Base-by-base conservation (phyloP, 768 basidiomycete species). In the Leucosporidium yakuticum region DNA sequence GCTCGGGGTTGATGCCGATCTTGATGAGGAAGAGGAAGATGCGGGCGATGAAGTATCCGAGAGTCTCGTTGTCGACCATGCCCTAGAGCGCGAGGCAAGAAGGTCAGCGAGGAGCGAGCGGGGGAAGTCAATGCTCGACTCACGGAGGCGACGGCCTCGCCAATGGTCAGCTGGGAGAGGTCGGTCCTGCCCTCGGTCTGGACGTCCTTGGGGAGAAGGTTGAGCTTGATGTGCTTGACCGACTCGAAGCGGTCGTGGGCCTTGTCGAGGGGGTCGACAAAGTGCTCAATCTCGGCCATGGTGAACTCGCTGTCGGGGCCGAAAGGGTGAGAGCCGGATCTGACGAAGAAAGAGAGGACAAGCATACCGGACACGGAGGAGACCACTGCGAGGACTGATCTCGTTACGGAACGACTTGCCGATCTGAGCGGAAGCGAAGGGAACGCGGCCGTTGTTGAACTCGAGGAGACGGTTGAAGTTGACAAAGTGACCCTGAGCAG, bases 281-380 rank as follows among this genome's bases (percentile, higher is more conserved):
- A 99, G 81, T 99, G 96, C 80, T 99, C 96, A 77, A 99, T 96
- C 82, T 99, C 96, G 56, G 93, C 96, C 95, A 98, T 96, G 17
- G 91, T 96, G 81, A 98, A 99, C 79, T 99, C 96, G 73, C 81
- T 80, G 63, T 9, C 23, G 17, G 39, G 6, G 39, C 6, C 15
- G 1, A 4, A 2, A 19, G 25, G n/a, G 20, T 39, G 5, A 55
- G 36, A 11, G 2, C 29, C 20, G 6, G 32, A 4, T 14, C 4
- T 2, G 6, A n/a, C 19, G 36, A 14, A 23, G 32, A 27, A 19
- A 31, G 25, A 25, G 20, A 20, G 19, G 27, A 17, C 47, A 62
- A n/a, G n/a, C 78, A 65, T 32, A 79, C 79, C 95, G 90, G 39
- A 98, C 95, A 69, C 96, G 93, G 57, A 99, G 84, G 50, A 99